These are phyloP conservation scores for Sporothrix brunneoviolacea DNA, from an alignment of 2,329 filamentous ascomycete genomes.

Conservation along the genomic window DNA sequence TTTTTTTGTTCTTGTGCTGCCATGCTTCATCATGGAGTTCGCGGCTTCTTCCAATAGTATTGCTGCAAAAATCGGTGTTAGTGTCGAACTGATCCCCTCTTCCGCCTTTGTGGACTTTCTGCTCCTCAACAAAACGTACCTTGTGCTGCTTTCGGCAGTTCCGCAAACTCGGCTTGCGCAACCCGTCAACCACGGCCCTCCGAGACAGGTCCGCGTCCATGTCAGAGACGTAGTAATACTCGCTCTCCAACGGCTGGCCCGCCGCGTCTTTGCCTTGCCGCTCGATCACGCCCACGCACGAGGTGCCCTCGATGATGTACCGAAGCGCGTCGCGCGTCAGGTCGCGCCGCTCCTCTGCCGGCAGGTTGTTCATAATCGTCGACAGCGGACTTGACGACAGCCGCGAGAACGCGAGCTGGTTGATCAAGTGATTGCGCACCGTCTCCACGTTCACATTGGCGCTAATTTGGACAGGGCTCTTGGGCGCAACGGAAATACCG, in stretches of 20 bases:
- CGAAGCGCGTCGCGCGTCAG: conserved; percentile 60
- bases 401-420: conserved; percentile 91
- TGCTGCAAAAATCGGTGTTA: conserved; percentile 43
- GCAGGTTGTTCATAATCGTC: conserved; percentile 80
- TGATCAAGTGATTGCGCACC: conserved; percentile 81
- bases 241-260: conserved; percentile 85
- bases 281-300: conserved; percentile 80
- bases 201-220: conserved; percentile 72
- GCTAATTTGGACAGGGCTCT: conserved; percentile 8
- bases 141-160: conserved; percentile 95
- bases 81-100: too few species aligned
- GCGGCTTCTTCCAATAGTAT: conserved; percentile 64
- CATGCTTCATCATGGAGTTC: conserved; percentile 41
- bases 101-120: too few species aligned
- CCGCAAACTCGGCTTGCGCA: conserved; percentile 82
- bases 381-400: conserved; percentile 87
- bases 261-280: conserved; percentile 94
- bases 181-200: conserved; percentile 72
- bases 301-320: conserved; percentile 62
- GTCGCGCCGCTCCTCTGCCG: conserved; percentile 53
- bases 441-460: conserved; percentile 33
- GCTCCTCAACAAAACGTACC: conserved; percentile 53
- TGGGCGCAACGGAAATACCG: conserved; percentile 19
- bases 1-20: not conserved
- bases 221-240: conserved; percentile 95